phyloP scores from a whole-genome alignment of 805 yeast species.

The Osmozyma mogii region DNA sequence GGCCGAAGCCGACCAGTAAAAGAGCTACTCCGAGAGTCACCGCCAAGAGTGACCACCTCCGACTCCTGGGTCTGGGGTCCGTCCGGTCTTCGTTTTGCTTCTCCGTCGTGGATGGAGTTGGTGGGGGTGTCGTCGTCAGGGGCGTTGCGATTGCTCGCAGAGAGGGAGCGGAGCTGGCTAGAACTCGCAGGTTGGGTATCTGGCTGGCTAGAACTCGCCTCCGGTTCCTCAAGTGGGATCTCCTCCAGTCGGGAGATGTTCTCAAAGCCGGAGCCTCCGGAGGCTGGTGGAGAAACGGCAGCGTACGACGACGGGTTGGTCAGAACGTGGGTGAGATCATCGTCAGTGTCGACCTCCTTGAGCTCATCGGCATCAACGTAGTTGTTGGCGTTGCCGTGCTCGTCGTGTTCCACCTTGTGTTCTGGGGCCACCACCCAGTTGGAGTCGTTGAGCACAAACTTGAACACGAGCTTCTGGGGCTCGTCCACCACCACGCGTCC shows the following conservation, averaged over 20 bases:
- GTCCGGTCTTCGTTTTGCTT: conserved; percentile 4
- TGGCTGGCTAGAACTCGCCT: conserved; percentile 2
- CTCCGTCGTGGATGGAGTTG: conserved; percentile 12
- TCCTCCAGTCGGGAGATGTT: conserved; percentile 4
- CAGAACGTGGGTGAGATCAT: conserved; percentile 16
- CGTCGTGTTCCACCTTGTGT: conserved; percentile 22
- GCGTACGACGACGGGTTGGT: conserved; percentile 30
- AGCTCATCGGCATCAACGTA: conserved; percentile 22
- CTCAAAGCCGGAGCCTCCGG: conserved; percentile 13
- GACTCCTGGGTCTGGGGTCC: conserved; percentile 4
- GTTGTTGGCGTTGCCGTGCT: conserved; percentile 30
- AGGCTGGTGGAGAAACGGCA: conserved; percentile 25
- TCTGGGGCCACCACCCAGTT: conserved; percentile 23
- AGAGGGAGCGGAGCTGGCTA: conserved; percentile 1
- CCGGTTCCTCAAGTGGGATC: conserved; percentile 4
- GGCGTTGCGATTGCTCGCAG: conserved; percentile 5
- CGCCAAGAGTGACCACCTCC: conserved; percentile 7
- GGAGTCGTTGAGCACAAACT: conserved; percentile 28
- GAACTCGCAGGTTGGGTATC: conserved; percentile 2
- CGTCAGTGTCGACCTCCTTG: conserved; percentile 10
- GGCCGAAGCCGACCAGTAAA: conserved; percentile 7
- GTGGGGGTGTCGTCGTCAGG: conserved; percentile 18
- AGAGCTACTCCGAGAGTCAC: conserved; percentile 8
- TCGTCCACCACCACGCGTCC: conserved; percentile 15
- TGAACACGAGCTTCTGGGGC: conserved; percentile 24